Evolutionary conservation across 331 rosid genomes (phyloP), one percentile per base, ranked within the genome.

Genomic region (Quercus phellos): DNA sequence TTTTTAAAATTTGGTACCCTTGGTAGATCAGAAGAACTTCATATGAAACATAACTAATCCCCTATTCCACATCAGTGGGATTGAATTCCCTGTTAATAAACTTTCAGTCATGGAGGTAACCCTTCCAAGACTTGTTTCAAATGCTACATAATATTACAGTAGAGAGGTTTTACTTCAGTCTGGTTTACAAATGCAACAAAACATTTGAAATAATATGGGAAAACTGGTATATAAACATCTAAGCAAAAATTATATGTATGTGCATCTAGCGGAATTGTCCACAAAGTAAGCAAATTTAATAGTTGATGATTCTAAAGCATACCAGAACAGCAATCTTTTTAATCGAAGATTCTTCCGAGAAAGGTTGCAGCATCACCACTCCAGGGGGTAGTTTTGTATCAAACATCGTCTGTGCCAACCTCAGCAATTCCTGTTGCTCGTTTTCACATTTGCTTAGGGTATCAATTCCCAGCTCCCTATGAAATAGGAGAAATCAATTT

Each of bases 371-470:
- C 98, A 90, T 88, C n/a, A 51, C 51, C 71, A 88, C 95, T 60
- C 99, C 97, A 6, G 98, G 98, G 60, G 99, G 99, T 78, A 94
- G 77, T 74, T 85, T 92, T n/a, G 99, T 92, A 85, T 94, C 99
- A 29, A 92, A 94, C 99, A 94, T 90, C 18, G 94, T 85, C 80
- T 79, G 73, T 30, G 99, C 96, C 79, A 94, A 80, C 90, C 22
- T 92, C 51, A 94, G 51, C 86, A 94, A 0, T 85, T 94, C 99
- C 80, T 82, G 85, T 75, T 53, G 91, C 81, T 86, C 99, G 71
- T 92, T 90, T 81, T 86, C 86, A 75, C 99, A 94, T 3, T 77
- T 81, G 87, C 87, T 88, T 8, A 88, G 61, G 55, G 98, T 94
- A 50, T 74, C 83, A 84, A 94, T 91, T 55, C 99, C 99, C 54